These are phyloP conservation scores for Allium sativum DNA, from an alignment of 106 monocot species.

Conservation along the genomic window DNA sequence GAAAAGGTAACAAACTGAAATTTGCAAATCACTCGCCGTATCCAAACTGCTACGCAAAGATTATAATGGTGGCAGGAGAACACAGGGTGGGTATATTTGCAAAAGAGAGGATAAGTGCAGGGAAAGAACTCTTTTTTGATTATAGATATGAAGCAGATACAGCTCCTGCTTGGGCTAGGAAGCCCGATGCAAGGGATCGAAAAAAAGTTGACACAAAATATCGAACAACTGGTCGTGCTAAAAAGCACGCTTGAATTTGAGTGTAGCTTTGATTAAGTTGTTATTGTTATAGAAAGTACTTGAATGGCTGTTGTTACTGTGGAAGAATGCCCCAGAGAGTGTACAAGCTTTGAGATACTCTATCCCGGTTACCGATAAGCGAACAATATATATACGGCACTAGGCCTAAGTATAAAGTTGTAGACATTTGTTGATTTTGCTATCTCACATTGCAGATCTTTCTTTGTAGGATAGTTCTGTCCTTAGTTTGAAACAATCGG, in stretches of 20 bases:
- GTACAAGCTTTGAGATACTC: constrained; percentile 94
- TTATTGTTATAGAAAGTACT: too few relatives aligned
- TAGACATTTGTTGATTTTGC: constrained; percentile 92
- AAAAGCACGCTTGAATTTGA: constrained; percentile 67
- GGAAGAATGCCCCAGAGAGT: constrained; percentile 97
- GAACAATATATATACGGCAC: constrained; percentile 81
- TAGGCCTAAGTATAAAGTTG: constrained; percentile 88
- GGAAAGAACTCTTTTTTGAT: constrained; percentile 93
- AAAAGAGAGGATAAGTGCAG: constrained; percentile 77
- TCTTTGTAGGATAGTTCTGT: constrained; percentile 92
- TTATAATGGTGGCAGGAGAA: constrained; percentile 98
- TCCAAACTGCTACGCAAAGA: constrained; percentile 96
- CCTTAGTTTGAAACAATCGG: constrained; percentile 90
- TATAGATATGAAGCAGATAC: constrained; percentile 88
- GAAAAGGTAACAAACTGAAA: constrained; percentile 90
- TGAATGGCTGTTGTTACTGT: too few relatives aligned
- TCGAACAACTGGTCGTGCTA: constrained; percentile 65
- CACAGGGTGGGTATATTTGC: constrained; percentile 97
- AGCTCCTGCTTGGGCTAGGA: constrained; percentile 93
- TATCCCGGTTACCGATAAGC: constrained; percentile 91
- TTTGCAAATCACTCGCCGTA: constrained; percentile 97
- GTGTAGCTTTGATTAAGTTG: too few relatives aligned
- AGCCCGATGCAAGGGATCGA: constrained; percentile 45
- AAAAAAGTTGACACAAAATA: constrained; percentile 54
- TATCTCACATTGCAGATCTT: constrained; percentile 86